Evolutionary conservation across 2,329 filamentous ascomycete species (phyloP).

Genomic region (Exophiala dermatitidis): DNA sequence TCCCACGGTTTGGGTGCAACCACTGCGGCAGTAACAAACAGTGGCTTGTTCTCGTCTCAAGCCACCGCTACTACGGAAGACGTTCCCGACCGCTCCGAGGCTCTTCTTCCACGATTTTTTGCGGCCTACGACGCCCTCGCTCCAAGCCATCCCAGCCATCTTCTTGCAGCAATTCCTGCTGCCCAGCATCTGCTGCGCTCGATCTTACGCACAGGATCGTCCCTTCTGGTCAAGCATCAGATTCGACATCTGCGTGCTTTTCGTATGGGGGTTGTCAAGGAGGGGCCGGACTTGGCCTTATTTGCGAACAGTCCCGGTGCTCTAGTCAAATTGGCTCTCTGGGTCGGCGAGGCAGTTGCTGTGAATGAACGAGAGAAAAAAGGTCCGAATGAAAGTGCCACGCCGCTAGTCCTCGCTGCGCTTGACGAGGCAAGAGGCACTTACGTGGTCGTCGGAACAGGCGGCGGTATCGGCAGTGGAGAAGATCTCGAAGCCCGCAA

Average conservation of each 20-base stretch:
- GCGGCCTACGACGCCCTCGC: slow-evolving; percentile 53
- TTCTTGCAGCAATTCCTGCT: slow-evolving; percentile 69
- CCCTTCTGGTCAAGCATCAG: slow-evolving; percentile 84
- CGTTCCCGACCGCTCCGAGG: slow-evolving; percentile 22
- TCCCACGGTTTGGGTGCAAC: neutral
- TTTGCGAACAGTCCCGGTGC: slow-evolving; percentile 83
- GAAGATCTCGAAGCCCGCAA: slow-evolving; percentile 64
- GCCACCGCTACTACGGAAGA: slow-evolving; percentile 14
- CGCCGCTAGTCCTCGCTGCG: slow-evolving; percentile 82
- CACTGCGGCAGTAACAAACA: slow-evolving; percentile 3
- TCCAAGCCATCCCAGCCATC: slow-evolving; percentile 40
- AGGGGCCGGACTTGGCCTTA: slow-evolving; percentile 81
- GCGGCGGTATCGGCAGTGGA: slow-evolving; percentile 68
- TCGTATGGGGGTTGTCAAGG: slow-evolving; percentile 90
- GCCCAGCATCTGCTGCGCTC: slow-evolving; percentile 86
- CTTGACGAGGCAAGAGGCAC: slow-evolving; percentile 80
- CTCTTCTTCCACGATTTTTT: slow-evolving; percentile 46
- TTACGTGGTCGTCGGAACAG: slow-evolving; percentile 88
- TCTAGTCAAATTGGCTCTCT: slow-evolving; percentile 84
- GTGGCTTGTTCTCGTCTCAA: slow-evolving; percentile 20
- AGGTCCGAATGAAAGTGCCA: slow-evolving; percentile 57
- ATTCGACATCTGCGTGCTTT: slow-evolving; percentile 89
- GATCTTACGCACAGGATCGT: slow-evolving; percentile 86
- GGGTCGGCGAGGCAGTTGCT: slow-evolving; percentile 85
- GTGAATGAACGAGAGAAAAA: slow-evolving; percentile 77